Evolutionary conservation across 2,329 filamentous ascomycete species (phyloP).

Genomic region (Penicillium nordicum): DNA sequence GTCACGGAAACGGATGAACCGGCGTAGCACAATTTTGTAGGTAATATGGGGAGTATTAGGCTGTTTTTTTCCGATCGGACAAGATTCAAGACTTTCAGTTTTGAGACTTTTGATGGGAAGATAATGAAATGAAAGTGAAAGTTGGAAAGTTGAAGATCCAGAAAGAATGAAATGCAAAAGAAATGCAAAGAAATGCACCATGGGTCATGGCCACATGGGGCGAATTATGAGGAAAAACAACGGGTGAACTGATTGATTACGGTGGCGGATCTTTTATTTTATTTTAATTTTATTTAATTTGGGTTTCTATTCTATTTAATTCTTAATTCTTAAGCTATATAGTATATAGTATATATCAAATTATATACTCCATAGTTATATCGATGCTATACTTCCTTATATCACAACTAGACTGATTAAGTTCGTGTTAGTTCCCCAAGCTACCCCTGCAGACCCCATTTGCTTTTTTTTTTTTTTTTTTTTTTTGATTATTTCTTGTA

Average conservation of each 20-base stretch:
- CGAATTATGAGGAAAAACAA: not conserved
- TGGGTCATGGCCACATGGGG: conserved; percentile 13
- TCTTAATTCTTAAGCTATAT: not conserved
- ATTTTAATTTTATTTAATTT: not conserved
- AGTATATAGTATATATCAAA: not conserved
- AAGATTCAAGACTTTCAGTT: not conserved
- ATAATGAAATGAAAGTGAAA: not conserved
- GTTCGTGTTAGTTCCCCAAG: conserved; percentile 16
- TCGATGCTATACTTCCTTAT: not conserved
- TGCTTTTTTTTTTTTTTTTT: conserved; percentile 2
- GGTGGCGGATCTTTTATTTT: conserved; percentile 6
- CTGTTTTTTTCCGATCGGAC: not conserved
- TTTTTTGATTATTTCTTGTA: conserved; percentile 2
- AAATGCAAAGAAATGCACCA: not conserved
- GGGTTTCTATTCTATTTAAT: not conserved
- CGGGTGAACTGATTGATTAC: conserved; percentile 4
- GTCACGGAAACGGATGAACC: conserved; percentile 30
- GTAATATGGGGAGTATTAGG: not conserved
- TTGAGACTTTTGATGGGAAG: not conserved
- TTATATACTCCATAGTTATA: not conserved
- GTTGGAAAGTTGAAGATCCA: not conserved
- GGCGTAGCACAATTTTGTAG: conserved; percentile 12
- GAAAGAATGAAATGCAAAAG: not conserved
- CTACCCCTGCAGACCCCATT: conserved; percentile 23
- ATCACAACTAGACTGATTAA: conserved; percentile 9